These are phyloP conservation scores for Gossypium longicalyx DNA, from an alignment of 345 rosid genomes.

Conservation along the genomic window DNA sequence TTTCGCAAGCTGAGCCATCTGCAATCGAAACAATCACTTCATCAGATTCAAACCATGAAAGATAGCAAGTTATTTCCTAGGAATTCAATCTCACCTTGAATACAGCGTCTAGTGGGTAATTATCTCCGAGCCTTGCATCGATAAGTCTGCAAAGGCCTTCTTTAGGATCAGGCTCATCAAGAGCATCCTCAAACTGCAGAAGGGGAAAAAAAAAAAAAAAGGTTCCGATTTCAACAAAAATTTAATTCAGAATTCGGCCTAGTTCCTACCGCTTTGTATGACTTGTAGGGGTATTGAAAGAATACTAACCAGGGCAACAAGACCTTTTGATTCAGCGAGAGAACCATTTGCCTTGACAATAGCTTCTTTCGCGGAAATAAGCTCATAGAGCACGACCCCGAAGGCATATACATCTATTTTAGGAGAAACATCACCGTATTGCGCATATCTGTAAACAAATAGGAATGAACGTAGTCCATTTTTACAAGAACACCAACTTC, in stretches of 20 bases:
- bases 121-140: constrained; percentile 71
- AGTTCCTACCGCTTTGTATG: not conserved
- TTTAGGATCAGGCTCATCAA: constrained; percentile 48
- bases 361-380: constrained; percentile 87
- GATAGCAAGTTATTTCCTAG: not conserved
- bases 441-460: constrained; percentile 60
- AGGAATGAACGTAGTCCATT: not conserved
- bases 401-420: constrained; percentile 90
- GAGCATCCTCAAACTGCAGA: constrained; percentile 69
- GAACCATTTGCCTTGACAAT: constrained; percentile 55
- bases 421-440: constrained; percentile 79
- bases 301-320: constrained; percentile 76
- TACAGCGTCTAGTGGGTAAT: constrained; percentile 66
- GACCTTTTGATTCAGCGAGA: constrained; percentile 61
- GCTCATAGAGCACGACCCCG: constrained; percentile 95
- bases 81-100: constrained; percentile 47
- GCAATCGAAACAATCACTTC: constrained; percentile 11
- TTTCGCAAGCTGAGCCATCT: constrained; percentile 90
- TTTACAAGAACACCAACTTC: not conserved
- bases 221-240: not conserved
- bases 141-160: constrained; percentile 60
- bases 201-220: not conserved
- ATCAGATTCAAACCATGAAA: constrained; percentile 8
- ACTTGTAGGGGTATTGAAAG: constrained; percentile 11
- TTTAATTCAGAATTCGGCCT: not conserved